A percentile compares a stretch with the other conserved stretches of the same genome.
Evolutionary conservation across 75 land plant species (phyloP).

Genomic region (Cupressus sempervirens): DNA sequence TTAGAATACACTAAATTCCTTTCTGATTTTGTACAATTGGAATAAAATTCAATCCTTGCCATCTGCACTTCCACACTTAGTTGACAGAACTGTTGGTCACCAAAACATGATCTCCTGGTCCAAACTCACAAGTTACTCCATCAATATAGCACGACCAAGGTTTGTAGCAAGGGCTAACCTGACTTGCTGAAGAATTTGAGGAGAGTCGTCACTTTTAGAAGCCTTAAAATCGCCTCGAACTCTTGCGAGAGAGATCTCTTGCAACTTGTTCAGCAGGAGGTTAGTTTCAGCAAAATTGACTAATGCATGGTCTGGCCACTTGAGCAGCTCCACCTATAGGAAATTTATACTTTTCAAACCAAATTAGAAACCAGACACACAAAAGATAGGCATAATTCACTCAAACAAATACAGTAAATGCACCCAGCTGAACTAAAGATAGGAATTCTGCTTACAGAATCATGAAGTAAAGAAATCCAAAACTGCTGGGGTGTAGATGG

Average conservation of each 20-base stretch:
- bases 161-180: slow-evolving; percentile 85
- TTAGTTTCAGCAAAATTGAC: slow-evolving; percentile 68
- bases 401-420: not conserved
- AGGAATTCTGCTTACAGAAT: slow-evolving; percentile 58
- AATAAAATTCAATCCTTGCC: not conserved
- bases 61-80: not conserved
- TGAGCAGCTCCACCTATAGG: slow-evolving; percentile 74
- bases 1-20: not conserved
- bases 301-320: slow-evolving; percentile 66
- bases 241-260: slow-evolving; percentile 75
- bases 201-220: slow-evolving; percentile 25
- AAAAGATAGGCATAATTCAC: not conserved
- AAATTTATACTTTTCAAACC: not conserved
- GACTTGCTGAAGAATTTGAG: slow-evolving; percentile 54
- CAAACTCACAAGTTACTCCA: slow-evolving; percentile 23
- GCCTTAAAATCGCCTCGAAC: slow-evolving; percentile 57
- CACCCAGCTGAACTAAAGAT: not conserved
- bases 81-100: not conserved
- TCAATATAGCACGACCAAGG: slow-evolving; percentile 85
- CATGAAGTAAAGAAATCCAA: slow-evolving; percentile 78
- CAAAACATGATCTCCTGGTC: not conserved
- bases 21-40: not conserved
- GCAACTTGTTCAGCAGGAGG: slow-evolving; percentile 67
- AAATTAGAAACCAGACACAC: not conserved
- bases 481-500: slow-evolving; percentile 82